phyloP scores from a whole-genome alignment of 192 early-diverging fungal genomes.

The Rhizophagus sp. region DNA sequence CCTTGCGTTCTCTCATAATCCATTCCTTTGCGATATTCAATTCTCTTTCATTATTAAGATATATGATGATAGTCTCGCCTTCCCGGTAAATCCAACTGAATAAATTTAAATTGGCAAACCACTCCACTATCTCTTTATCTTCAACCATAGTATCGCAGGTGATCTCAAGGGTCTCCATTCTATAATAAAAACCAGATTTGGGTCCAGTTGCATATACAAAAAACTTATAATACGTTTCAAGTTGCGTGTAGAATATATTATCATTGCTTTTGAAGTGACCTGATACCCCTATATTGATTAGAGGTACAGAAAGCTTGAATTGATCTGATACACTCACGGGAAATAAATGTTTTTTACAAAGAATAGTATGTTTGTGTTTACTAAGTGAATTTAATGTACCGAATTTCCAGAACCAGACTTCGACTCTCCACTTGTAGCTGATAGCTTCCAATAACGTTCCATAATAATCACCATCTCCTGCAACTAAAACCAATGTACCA shows the following conservation, averaged over 20 bases:
- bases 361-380: no score
- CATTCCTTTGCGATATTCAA: background rate
- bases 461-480: conserved; percentile 4
- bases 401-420: conserved; percentile 16
- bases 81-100: background rate
- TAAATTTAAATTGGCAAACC: conserved; percentile 1
- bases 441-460: background rate
- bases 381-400: no score
- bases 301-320: no score
- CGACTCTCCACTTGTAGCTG: background rate
- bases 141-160: background rate
- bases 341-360: no score
- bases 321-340: no score
- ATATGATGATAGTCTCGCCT: background rate
- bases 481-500: conserved; percentile 3
- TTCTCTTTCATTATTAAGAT: background rate
- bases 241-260: background rate
- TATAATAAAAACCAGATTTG: background rate
- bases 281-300: background rate
- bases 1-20: background rate
- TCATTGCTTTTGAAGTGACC: no score
- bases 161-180: background rate
- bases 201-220: conserved; percentile 6
- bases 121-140: conserved; percentile 20
- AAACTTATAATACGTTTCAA: background rate